phyloP scores from a whole-genome alignment of 1,284 basidiomycete species.

The Trichosporon sp. region DNA sequence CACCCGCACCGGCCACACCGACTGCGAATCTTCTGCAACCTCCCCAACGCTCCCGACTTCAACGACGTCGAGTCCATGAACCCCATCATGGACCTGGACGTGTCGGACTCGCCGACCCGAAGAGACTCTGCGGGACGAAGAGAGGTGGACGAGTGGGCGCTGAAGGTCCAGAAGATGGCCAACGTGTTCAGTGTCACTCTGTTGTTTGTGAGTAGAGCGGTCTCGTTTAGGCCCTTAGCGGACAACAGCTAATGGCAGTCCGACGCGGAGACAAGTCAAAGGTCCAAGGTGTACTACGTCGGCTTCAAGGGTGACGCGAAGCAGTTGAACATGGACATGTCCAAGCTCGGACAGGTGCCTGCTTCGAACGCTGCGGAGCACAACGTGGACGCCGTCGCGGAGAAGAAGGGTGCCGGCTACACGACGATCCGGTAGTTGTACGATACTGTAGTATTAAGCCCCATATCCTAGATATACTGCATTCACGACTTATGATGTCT shows the following conservation, averaged over 20 bases:
- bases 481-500: not conserved
- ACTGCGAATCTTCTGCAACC: conserved; percentile 43
- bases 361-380: conserved; percentile 45
- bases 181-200: conserved; percentile 47
- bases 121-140: conserved; percentile 36
- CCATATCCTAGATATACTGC: not conserved
- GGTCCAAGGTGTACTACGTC: conserved; percentile 37
- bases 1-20: conserved; percentile 44
- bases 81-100: conserved; percentile 47
- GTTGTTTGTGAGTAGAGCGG: conserved; percentile 38
- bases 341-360: conserved; percentile 41
- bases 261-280: conserved; percentile 31
- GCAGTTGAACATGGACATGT: conserved; percentile 43
- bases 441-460: not conserved
- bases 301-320: conserved; percentile 49
- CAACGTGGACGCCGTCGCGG: conserved; percentile 41
- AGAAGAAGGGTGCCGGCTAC: conserved; percentile 45
- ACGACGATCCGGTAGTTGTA: conserved; percentile 20
- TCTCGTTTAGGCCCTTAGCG: not conserved
- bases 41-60: conserved; percentile 44
- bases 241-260: conserved; percentile 24
- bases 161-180: conserved; percentile 49
- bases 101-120: conserved; percentile 30
- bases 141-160: conserved; percentile 49
- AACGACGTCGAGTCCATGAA: conserved; percentile 42